A percentile compares a stretch with the other conserved stretches of the same genome.
These are phyloP conservation scores for Exophiala alcalophila DNA, from an alignment of 2,329 filamentous ascomycete species.

Conservation along the genomic window DNA sequence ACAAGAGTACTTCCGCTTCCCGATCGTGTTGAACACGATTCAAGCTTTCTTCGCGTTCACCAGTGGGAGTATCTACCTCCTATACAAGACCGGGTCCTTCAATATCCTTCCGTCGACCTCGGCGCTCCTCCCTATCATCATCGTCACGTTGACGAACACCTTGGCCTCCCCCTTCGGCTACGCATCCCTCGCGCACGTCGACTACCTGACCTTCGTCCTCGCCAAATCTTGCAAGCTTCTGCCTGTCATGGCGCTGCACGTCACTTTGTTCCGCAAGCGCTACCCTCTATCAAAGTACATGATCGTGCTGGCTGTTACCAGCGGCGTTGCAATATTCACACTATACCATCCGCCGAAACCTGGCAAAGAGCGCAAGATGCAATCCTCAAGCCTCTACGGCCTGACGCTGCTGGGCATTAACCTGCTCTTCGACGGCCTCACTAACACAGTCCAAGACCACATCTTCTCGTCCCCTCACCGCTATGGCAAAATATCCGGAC, in stretches of 20 bases:
- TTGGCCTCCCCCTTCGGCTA: conserved; percentile 96
- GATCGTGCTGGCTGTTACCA: conserved; percentile 85
- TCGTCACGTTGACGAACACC: conserved; percentile 83
- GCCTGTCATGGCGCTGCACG: conserved; percentile 96
- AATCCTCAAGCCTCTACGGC: conserved; percentile 60
- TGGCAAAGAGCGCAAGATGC: conserved; percentile 49
- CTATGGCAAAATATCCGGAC: conserved; percentile 78
- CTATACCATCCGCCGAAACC: conserved; percentile 69
- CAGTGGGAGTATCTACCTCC: conserved; percentile 78
- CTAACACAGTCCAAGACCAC: conserved; percentile 94
- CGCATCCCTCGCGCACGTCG: conserved; percentile 85
- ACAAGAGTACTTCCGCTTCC: conserved; percentile 79
- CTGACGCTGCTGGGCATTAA: conserved; percentile 82
- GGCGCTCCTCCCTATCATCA: conserved; percentile 73
- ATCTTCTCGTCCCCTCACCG: conserved; percentile 66
- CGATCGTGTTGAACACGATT: conserved; percentile 93
- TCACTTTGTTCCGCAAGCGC: conserved; percentile 81
- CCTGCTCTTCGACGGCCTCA: conserved; percentile 90
- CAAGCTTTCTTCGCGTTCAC: conserved; percentile 85
- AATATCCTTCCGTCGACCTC: conserved; percentile 70
- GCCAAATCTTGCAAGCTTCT: conserved; percentile 97
- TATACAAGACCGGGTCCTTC: conserved; percentile 56
- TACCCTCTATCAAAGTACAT: conserved; percentile 97
- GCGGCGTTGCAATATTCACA: conserved; percentile 92
- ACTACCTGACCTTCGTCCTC: conserved; percentile 96